Evolutionary conservation across 1,284 basidiomycete species (phyloP).

Genomic region (Rhodotorula sp.): DNA sequence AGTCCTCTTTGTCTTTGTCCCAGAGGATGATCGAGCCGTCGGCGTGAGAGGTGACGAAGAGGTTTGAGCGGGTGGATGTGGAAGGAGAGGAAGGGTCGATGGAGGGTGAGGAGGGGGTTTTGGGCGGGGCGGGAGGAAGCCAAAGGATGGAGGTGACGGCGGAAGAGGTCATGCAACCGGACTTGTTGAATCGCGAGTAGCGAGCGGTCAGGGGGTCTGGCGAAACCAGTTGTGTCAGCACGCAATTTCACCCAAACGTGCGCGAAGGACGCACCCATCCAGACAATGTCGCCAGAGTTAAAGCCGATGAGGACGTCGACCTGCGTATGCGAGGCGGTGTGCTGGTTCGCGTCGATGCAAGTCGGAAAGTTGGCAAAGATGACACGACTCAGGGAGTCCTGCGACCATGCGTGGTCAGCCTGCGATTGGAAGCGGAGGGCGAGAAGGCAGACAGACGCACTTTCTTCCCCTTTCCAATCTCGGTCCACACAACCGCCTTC

Average conservation of each 20-base stretch:
- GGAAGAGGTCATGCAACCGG: constrained; percentile 74
- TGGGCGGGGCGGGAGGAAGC: constrained; percentile 62
- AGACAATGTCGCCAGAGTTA: constrained; percentile 84
- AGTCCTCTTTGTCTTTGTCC: constrained; percentile 82
- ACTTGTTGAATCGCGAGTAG: constrained; percentile 88
- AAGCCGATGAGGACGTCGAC: constrained; percentile 93
- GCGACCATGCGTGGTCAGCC: constrained; percentile 4
- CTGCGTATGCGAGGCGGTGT: constrained; percentile 71
- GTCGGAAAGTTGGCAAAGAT: constrained; percentile 83
- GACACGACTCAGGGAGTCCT: constrained; percentile 83
- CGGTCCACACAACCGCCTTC: constrained; percentile 28
- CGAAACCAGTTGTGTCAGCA: too few species aligned
- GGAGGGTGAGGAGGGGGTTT: neutral
- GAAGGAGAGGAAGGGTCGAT: neutral
- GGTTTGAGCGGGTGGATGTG: constrained; percentile 47
- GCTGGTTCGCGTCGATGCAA: constrained; percentile 78
- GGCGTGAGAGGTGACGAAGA: constrained; percentile 86
- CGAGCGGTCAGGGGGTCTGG: constrained; percentile 77
- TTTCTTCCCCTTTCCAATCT: constrained; percentile 31
- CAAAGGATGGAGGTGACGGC: constrained; percentile 81
- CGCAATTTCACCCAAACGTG: too few species aligned
- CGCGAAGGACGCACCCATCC: constrained; percentile 65
- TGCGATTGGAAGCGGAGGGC: neutral
- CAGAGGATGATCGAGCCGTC: constrained; percentile 85
- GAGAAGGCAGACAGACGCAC: neutral